Conservation (phyloP, 2,329 filamentous ascomycete genomes). For the Cercospora berteroae region DNA sequence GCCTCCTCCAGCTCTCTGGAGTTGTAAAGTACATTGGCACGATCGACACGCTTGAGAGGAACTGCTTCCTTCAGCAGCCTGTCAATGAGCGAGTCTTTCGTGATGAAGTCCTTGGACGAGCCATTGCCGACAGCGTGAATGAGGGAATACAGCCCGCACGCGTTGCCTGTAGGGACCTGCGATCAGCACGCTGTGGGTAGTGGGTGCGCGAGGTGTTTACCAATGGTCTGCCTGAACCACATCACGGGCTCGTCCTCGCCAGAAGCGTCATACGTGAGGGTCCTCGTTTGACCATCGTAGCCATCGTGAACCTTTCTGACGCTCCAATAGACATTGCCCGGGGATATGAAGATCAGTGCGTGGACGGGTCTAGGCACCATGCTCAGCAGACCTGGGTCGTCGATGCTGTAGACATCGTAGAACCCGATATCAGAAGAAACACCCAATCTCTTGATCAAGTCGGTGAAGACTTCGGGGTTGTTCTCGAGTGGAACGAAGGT, state of each 20-base stretch:
- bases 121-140: slow-evolving; percentile 56
- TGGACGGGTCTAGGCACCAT: slow-evolving; percentile 54
- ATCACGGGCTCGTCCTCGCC: slow-evolving; percentile 54
- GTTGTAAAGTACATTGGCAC: slow-evolving; percentile 55
- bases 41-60: slow-evolving; percentile 42
- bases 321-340: slow-evolving; percentile 42
- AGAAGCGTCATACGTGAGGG: slow-evolving; percentile 44
- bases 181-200: neutral
- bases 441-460: slow-evolving; percentile 51
- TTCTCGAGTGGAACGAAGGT: slow-evolving; percentile 47
- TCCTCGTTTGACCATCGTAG: slow-evolving; percentile 34
- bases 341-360: slow-evolving; percentile 56
- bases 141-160: slow-evolving; percentile 59
- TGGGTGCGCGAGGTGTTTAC: slow-evolving; percentile 39
- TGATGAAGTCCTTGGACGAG: slow-evolving; percentile 44
- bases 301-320: slow-evolving; percentile 46
- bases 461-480: slow-evolving; percentile 55
- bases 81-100: slow-evolving; percentile 46
- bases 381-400: slow-evolving; percentile 50
- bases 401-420: slow-evolving; percentile 55
- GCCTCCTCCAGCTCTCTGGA: slow-evolving; percentile 45
- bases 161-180: slow-evolving; percentile 41
- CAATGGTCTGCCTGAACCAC: slow-evolving; percentile 57
- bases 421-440: slow-evolving; percentile 50
- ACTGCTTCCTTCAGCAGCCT: slow-evolving; percentile 46